Evolutionary conservation across 2,329 filamentous ascomycete species (phyloP).

Genomic region (Capronia coronata): DNA sequence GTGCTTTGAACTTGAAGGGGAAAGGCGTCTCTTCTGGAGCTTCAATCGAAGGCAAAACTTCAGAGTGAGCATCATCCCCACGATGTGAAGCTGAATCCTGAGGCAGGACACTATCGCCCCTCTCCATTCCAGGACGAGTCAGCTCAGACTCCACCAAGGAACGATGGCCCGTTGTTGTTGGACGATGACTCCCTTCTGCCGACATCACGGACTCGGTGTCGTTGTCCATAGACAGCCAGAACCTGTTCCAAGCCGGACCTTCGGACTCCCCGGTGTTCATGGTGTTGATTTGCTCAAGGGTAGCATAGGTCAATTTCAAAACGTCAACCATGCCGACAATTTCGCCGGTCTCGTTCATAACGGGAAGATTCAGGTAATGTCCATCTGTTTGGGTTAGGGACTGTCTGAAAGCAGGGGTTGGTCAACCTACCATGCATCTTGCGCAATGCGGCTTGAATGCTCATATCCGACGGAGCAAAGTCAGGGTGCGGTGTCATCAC

Average conservation of each 20-base stretch:
- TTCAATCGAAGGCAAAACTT: slow-evolving; percentile 46
- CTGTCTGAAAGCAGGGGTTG: background rate
- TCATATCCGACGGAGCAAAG: slow-evolving; percentile 98
- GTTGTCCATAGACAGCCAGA: slow-evolving; percentile 93
- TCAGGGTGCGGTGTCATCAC: slow-evolving; percentile 99
- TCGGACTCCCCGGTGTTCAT: slow-evolving; percentile 85
- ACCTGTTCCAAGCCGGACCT: slow-evolving; percentile 98
- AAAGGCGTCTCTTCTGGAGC: slow-evolving; percentile 69
- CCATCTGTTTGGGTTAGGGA: slow-evolving; percentile 57
- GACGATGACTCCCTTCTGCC: slow-evolving; percentile 74
- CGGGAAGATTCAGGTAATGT: slow-evolving; percentile 94
- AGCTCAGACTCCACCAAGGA: slow-evolving; percentile 78
- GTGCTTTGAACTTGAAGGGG: slow-evolving; percentile 98
- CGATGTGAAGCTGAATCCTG: slow-evolving; percentile 92
- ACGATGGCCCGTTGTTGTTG: slow-evolving; percentile 60
- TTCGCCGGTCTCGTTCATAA: slow-evolving; percentile 95
- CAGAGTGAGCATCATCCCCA: slow-evolving; percentile 69
- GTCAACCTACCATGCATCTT: slow-evolving; percentile 88
- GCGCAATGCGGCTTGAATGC: slow-evolving; percentile 89
- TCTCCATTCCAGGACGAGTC: slow-evolving; percentile 56
- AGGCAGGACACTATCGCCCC: slow-evolving; percentile 78
- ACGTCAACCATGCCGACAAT: slow-evolving; percentile 99
- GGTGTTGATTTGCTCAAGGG: slow-evolving; percentile 82
- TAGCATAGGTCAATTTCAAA: slow-evolving; percentile 95
- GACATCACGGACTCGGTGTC: slow-evolving; percentile 96